phyloP scores from a whole-genome alignment of 177 flowering plant species.

The Vitis hybrid region DNA sequence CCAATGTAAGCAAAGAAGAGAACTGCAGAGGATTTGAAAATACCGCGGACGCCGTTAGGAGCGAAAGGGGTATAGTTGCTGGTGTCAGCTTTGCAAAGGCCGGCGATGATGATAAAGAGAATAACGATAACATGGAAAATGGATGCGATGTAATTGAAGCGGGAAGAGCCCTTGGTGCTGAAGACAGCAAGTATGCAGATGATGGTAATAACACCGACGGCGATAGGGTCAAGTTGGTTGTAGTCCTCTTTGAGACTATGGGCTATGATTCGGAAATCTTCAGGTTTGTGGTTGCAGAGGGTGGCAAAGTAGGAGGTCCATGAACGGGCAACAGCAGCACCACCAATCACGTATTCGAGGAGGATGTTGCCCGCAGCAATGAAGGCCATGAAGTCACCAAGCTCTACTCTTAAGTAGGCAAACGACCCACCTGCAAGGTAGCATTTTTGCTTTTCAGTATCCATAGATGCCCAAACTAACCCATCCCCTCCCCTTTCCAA shows the following conservation, averaged over 20 bases:
- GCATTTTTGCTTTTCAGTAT: too few relatives aligned
- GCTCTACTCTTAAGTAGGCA: constrained; percentile 61
- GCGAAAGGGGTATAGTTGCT: constrained; percentile 22
- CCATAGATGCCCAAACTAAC: too few relatives aligned
- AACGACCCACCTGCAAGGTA: constrained; percentile 51
- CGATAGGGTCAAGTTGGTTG: constrained; percentile 54
- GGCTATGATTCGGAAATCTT: constrained; percentile 42
- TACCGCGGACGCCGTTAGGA: constrained; percentile 19
- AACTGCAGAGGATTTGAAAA: constrained; percentile 37
- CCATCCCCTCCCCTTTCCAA: too few relatives aligned
- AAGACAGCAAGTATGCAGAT: constrained; percentile 37
- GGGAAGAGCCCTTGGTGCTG: constrained; percentile 59
- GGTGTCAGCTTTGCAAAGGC: constrained; percentile 47
- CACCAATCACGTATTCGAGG: constrained; percentile 59
- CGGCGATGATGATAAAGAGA: constrained; percentile 51
- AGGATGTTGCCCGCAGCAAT: constrained; percentile 79
- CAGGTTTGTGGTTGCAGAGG: constrained; percentile 46
- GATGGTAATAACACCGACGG: constrained; percentile 33
- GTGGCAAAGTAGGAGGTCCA: constrained; percentile 83
- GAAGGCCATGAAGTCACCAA: constrained; percentile 76
- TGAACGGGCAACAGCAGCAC: constrained; percentile 69
- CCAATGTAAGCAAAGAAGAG: constrained; percentile 49
- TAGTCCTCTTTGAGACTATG: constrained; percentile 31
- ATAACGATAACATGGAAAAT: constrained; percentile 40
- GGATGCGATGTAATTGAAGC: constrained; percentile 53